A percentile compares a stretch with the other conserved stretches of the same genome.
Conservation (phyloP, 2,329 filamentous ascomycete genomes). For the Cladophialophora psammophila region DNA sequence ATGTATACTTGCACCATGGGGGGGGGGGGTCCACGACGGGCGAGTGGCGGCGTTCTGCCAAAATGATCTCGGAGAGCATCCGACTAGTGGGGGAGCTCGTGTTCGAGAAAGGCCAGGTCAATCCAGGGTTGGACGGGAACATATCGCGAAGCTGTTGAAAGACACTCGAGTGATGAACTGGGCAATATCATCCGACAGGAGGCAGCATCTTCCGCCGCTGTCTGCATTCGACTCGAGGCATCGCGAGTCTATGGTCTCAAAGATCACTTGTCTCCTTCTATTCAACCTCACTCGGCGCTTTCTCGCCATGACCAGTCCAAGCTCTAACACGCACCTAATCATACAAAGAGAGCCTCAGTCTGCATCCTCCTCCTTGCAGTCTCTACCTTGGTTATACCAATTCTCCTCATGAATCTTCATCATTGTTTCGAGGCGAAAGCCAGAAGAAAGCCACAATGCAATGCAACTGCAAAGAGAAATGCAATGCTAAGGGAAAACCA, state of each 20-base stretch:
- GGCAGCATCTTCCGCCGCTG: background rate
- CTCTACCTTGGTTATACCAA: constrained; percentile 8
- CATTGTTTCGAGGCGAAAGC: constrained; percentile 5
- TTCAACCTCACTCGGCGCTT: background rate
- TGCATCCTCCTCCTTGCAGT: constrained; percentile 2
- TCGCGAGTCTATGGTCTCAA: background rate
- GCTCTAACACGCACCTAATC: constrained; percentile 22
- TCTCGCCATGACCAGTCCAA: background rate
- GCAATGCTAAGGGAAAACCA: constrained; percentile 28
- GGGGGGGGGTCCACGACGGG: background rate
- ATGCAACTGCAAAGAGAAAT: constrained; percentile 24
- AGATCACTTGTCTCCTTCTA: background rate
- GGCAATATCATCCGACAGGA: background rate
- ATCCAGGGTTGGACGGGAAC: background rate
- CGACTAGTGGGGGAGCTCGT: background rate
- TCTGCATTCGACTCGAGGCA: background rate
- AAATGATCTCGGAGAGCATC: background rate
- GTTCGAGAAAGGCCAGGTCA: background rate
- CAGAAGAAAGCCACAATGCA: constrained; percentile 11
- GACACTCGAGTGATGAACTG: background rate
- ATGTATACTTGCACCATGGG: background rate
- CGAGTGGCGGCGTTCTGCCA: background rate
- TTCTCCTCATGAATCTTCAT: constrained; percentile 31
- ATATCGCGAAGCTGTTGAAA: background rate
- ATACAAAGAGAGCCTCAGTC: constrained; percentile 23